These are phyloP conservation scores for Trichoderma endophyticum DNA, from an alignment of 2,329 filamentous ascomycete species.

Conservation along the genomic window DNA sequence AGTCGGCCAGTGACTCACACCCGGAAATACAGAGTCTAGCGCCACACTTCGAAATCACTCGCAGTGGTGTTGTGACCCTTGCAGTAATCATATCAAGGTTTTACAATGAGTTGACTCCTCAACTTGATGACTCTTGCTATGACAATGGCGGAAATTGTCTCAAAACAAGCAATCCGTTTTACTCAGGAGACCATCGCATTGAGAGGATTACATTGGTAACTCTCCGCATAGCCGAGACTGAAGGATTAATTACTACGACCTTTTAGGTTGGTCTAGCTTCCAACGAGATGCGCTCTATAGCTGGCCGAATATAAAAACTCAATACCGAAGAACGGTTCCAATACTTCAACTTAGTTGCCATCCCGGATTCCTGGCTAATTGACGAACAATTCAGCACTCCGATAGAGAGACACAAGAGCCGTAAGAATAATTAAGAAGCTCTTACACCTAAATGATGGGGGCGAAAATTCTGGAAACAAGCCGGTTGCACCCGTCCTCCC, in stretches of 20 bases:
- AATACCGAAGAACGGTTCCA: background rate
- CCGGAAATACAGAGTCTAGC: background rate
- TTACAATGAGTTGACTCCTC: background rate
- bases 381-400: background rate
- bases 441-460: background rate
- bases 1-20: conserved; percentile 13
- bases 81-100: background rate
- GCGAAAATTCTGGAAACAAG: background rate
- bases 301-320: background rate
- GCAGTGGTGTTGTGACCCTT: background rate
- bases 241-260: background rate
- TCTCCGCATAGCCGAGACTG: background rate
- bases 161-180: background rate
- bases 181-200: background rate
- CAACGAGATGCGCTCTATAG: background rate
- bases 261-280: background rate
- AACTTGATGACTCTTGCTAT: background rate
- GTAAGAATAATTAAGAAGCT: rapidly evolving
- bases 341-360: background rate
- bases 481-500: background rate
- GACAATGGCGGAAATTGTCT: background rate
- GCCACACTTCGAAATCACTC: background rate
- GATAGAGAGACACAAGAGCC: background rate
- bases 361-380: background rate
- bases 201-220: background rate